phyloP scores from a whole-genome alignment of 805 yeast species.

The Kodamaea hsintzibuensis region DNA sequence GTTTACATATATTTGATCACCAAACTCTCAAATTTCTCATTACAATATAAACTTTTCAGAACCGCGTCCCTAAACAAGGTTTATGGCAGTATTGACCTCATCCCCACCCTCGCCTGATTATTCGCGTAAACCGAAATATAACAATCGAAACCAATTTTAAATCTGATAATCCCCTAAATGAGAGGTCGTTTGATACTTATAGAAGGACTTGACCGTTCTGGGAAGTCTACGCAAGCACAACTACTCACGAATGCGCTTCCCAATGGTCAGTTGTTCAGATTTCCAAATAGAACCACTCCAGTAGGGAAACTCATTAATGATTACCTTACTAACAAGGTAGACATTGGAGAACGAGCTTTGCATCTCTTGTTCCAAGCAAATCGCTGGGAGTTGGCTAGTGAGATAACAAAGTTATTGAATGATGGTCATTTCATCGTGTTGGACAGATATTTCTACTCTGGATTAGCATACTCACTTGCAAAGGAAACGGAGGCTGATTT shows the following conservation, averaged over 20 bases:
- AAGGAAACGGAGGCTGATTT: slow-evolving; percentile 58
- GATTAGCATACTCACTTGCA: slow-evolving; percentile 89
- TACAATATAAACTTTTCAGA: too few relatives aligned
- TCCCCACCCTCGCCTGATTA: neutral
- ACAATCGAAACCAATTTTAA: too few relatives aligned
- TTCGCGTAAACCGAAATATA: neutral
- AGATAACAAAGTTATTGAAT: slow-evolving; percentile 45
- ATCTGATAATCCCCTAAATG: slow-evolving; percentile 12
- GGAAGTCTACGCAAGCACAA: slow-evolving; percentile 80
- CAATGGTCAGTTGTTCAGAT: slow-evolving; percentile 55
- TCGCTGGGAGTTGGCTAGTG: slow-evolving; percentile 78
- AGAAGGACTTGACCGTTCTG: slow-evolving; percentile 95
- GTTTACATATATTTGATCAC: too few relatives aligned
- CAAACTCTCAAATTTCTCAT: too few relatives aligned
- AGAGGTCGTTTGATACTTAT: slow-evolving; percentile 78
- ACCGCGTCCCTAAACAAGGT: too few relatives aligned
- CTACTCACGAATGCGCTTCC: slow-evolving; percentile 28
- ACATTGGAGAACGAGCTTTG: slow-evolving; percentile 72
- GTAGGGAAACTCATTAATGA: slow-evolving; percentile 78
- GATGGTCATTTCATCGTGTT: slow-evolving; percentile 63
- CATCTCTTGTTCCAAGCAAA: slow-evolving; percentile 91
- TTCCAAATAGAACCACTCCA: slow-evolving; percentile 84
- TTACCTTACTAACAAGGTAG: slow-evolving; percentile 59
- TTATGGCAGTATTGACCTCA: too few relatives aligned
- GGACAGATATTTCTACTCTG: slow-evolving; percentile 91